Percentiles rank a stretch among this genome's conserved stretches.
Evolutionary conservation across 371 early-diverging fungal species (phyloP).

Genomic region (Mucor ambiguus): DNA sequence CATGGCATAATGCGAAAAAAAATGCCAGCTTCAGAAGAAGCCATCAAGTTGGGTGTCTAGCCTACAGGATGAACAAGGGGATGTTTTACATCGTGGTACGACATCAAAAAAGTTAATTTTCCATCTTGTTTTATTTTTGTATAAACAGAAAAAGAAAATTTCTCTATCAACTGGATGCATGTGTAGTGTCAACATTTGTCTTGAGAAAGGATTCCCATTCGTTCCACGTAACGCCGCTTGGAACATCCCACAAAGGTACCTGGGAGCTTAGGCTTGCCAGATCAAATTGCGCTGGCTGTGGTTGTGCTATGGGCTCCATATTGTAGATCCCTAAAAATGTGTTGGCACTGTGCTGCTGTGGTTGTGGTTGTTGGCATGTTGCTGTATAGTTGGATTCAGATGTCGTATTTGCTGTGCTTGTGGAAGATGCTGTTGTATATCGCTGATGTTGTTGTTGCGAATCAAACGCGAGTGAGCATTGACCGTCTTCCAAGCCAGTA

Average conservation of each 20-base stretch:
- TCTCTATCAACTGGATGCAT: background rate
- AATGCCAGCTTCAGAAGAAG: background rate
- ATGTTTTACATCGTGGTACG: constrained; percentile 1
- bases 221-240: constrained; percentile 37
- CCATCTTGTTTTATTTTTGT: background rate
- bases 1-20: background rate
- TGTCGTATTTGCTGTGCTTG: background rate
- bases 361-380: background rate
- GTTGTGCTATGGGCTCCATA: constrained; percentile 1
- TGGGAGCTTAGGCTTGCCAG: constrained; percentile 29
- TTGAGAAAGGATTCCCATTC: constrained; percentile 41
- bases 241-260: constrained; percentile 37
- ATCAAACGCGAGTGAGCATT: background rate
- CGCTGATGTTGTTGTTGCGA: background rate
- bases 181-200: background rate
- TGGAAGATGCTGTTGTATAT: background rate
- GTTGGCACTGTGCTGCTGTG: background rate
- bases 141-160: background rate
- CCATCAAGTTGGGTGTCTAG: too few species aligned
- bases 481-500: background rate
- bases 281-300: constrained; percentile 21
- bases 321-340: background rate
- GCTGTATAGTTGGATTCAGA: background rate
- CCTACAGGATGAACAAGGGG: background rate
- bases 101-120: constrained; percentile 10